Evolutionary conservation across 1,284 basidiomycete species (phyloP).

Genomic region (Kwoniella shivajii): DNA sequence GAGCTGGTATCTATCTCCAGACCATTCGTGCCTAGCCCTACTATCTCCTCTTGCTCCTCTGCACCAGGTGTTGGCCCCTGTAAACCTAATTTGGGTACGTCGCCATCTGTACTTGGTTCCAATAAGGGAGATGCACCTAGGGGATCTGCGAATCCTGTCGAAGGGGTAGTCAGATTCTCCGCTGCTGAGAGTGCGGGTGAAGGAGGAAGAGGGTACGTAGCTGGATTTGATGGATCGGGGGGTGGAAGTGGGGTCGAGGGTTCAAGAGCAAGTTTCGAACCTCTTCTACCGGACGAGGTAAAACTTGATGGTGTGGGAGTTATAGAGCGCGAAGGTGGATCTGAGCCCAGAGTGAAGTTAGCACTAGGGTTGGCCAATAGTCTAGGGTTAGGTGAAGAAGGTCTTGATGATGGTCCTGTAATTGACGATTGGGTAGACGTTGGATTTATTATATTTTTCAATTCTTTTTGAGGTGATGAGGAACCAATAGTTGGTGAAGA

Average conservation of each 20-base stretch:
- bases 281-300: slow-evolving; percentile 7
- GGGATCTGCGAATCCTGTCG: slow-evolving; percentile 24
- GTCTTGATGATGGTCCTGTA: slow-evolving; percentile 10
- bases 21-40: slow-evolving; percentile 8
- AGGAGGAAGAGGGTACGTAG: slow-evolving; percentile 38
- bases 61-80: slow-evolving; percentile 17
- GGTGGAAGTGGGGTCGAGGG: slow-evolving; percentile 13
- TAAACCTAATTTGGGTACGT: slow-evolving; percentile 13
- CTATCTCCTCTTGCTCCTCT: slow-evolving; percentile 3
- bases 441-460: slow-evolving; percentile 30
- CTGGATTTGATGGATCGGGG: slow-evolving; percentile 32
- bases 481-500: neutral
- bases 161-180: slow-evolving; percentile 7
- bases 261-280: slow-evolving; percentile 3
- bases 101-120: slow-evolving; percentile 1
- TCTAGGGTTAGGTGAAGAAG: slow-evolving; percentile 17
- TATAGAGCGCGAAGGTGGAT: slow-evolving; percentile 15
- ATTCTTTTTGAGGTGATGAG: slow-evolving; percentile 18
- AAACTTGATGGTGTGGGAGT: slow-evolving; percentile 24
- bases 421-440: slow-evolving; percentile 7
- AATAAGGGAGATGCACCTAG: slow-evolving; percentile 33
- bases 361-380: slow-evolving; percentile 1
- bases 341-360: slow-evolving; percentile 24
- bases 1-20: neutral
- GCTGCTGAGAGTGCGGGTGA: slow-evolving; percentile 23